These are phyloP conservation scores for Oryza meyeriana DNA, from an alignment of 176 grass and related monocot genomes.

Conservation along the genomic window DNA sequence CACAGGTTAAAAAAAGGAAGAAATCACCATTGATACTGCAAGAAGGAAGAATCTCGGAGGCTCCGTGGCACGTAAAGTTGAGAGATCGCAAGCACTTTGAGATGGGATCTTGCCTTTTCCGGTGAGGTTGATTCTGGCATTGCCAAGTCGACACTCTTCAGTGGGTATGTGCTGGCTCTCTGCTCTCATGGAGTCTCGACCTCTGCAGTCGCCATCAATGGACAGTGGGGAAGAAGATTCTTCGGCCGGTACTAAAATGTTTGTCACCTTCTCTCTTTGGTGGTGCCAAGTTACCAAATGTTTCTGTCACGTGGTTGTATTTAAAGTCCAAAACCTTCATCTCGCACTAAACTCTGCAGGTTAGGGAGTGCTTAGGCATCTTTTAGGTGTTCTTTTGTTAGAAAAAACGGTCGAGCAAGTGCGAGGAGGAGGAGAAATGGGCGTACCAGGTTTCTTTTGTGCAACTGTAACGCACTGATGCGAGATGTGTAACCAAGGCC, in stretches of 20 bases:
- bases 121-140: background rate
- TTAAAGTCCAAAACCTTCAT: background rate
- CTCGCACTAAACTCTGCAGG: background rate
- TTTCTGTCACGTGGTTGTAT: background rate
- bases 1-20: background rate
- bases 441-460: background rate
- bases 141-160: background rate
- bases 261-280: background rate
- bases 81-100: background rate
- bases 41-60: slow-evolving; percentile 10
- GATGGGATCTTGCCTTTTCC: background rate
- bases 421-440: background rate
- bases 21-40: background rate
- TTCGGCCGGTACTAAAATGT: background rate
- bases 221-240: background rate
- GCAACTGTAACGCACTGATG: background rate
- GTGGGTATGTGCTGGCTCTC: slow-evolving; percentile 23
- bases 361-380: background rate
- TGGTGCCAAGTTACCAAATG: background rate
- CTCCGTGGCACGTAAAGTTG: background rate
- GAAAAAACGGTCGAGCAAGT: background rate
- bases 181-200: background rate
- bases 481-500: background rate
- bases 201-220: background rate
- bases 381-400: background rate